Percentiles rank a stretch among this genome's conserved stretches.
These are phyloP conservation scores for Nakazawaea siamensis DNA, from an alignment of 805 yeast species.

Conservation along the genomic window DNA sequence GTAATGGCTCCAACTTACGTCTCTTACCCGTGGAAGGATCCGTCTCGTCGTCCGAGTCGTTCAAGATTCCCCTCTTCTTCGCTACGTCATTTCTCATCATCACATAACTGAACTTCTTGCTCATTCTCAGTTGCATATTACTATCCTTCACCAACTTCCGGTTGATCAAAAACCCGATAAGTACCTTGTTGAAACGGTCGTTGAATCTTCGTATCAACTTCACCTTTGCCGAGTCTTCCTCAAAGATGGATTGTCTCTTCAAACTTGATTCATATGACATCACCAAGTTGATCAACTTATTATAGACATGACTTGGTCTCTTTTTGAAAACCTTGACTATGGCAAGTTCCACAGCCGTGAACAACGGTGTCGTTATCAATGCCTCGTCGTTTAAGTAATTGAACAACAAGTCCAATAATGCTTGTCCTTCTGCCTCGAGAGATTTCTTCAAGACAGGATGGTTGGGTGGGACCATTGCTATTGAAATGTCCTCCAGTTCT, in stretches of 20 bases:
- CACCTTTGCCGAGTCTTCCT: conserved; percentile 23
- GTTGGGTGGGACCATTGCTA: conserved; percentile 39
- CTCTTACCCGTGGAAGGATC: conserved; percentile 29
- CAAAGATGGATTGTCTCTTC: conserved; percentile 44
- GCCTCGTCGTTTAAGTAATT: conserved; percentile 45
- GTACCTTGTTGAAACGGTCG: conserved; percentile 26
- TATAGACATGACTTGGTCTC: conserved; percentile 50
- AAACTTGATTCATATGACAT: conserved; percentile 52
- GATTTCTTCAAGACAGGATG: conserved; percentile 56
- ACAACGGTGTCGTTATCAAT: conserved; percentile 45
- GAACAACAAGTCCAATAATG: conserved; percentile 58
- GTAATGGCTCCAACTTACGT: conserved; percentile 17
- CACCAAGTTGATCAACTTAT: conserved; percentile 48
- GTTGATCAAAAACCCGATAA: conserved; percentile 23
- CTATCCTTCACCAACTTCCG: conserved; percentile 25
- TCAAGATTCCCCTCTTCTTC: conserved; percentile 23
- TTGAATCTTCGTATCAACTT: conserved; percentile 24
- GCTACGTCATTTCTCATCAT: conserved; percentile 19
- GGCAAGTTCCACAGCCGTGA: conserved; percentile 63
- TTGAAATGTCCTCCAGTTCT: conserved; percentile 29
- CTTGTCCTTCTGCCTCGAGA: conserved; percentile 66
- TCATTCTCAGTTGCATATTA: conserved; percentile 21
- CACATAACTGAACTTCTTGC: conserved; percentile 23
- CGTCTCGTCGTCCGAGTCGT: conserved; percentile 32
- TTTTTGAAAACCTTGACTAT: conserved; percentile 54